Evolutionary conservation across 1,284 basidiomycete genomes (phyloP), one percentile per base, ranked within the genome.

Genomic region (Phylloboletellus chloephorus): DNA sequence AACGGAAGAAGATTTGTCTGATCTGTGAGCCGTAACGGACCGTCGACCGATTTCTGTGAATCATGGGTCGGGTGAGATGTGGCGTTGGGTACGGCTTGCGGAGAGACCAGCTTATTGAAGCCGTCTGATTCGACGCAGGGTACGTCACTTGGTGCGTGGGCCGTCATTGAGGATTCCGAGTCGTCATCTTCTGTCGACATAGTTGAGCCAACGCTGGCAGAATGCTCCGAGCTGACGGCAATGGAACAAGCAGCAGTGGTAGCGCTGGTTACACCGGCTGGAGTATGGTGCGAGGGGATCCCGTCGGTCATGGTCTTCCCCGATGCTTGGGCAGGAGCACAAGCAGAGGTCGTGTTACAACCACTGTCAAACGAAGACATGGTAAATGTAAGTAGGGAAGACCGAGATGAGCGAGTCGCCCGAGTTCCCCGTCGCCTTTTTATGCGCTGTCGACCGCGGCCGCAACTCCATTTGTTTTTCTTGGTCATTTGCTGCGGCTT

Each of bases 1-100:
- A 76, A 74, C 0, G 85, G 86, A 4, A 88, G 70, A 15, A 86
- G 69, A 53, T 86, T 87, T 11, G 84, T 88, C 61, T 88, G 85
- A 63, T 88, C 86, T 5, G 78, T 79, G 34, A 88, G 64, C 31
- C 63, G 41, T 32, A 56, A 22, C 3, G 43, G 25, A 19, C 25
- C 17, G n/a, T 31, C 34, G 10, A 21, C 19, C 8, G 23, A 36
- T 34, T 39, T 37, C 24, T 39, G 43, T n/a, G 35, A 17, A 22
- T 13, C 11, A 19, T 48, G 31, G 1, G 22, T 20, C 23, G 37
- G 19, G 12, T 11, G 52, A n/a, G 30, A 41, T 20, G 49, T 31
- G 23, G 40, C 17, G 9, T 26, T 35, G 13, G 50, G 45, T 16
- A 39, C 11, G 24, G 43, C 43, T 8, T 24, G 46, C 16, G 49